Base-by-base conservation (phyloP, 345 rosid species). In the Punica granatum region DNA sequence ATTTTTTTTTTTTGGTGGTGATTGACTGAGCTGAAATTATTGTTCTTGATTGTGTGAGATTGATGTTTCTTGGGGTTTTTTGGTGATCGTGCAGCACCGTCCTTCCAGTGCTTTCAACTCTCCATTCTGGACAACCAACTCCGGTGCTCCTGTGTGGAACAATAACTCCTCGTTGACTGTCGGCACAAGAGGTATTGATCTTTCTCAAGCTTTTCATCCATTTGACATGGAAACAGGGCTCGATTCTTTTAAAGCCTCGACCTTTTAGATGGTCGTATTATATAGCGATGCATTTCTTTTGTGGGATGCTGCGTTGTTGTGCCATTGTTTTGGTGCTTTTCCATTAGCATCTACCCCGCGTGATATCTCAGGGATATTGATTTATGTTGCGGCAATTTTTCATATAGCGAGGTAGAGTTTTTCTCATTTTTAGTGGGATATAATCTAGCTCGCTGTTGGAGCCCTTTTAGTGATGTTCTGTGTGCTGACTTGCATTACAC, bases 101-200 rank as follows among this genome's bases (percentile, higher is more conserved):
- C 96, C 98, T 4, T 86, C 98, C 42, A 92, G 93, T 63, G 82
- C 88, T 30, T 76, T 62, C 84, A 79, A 79, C 70, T 23, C 96
- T 19, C 78, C 84, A 0, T 87, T 83, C 68, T 89, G 83, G 85
- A 89, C 98, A 30, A 83, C 96, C 28, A 92, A 92, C 73, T 80
- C 85, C 3, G 98, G 98, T 63, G 64, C 86, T 76, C 96, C 98
- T 0, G 85, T 92, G 46, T 89, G 85, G 78, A 92, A 89, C 89
- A 87, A 92, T 76, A 85, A 75, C 79, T 86, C 90, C 3, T 85
- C 96, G 41, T 66, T 89, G 79, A 92, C 98, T 42, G 77, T 92
- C 64, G 98, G 98, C 69, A 68, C 78, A 31, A 80, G 98, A 85
- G 98, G 98, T 86, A 81, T 14, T 19, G 6, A 30, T n/a, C 7